phyloP scores from a whole-genome alignment of 1,284 basidiomycete species.

The Mycena sp. region DNA sequence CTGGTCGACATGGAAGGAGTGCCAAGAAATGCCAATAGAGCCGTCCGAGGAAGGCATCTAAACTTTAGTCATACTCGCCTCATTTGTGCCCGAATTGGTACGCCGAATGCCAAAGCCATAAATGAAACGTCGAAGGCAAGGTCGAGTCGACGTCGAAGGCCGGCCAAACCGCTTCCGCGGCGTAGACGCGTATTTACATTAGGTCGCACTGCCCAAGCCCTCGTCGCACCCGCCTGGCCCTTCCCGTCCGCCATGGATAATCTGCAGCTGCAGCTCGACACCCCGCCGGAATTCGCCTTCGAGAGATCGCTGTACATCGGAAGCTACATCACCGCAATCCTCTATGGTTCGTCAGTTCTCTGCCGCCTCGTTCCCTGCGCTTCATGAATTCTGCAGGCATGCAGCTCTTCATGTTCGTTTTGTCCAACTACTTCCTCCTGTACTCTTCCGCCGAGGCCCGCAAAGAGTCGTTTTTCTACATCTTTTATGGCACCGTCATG shows the following conservation, averaged over 20 bases:
- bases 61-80: too few relatives aligned
- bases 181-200: background rate
- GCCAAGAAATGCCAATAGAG: too few relatives aligned
- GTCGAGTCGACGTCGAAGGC: background rate
- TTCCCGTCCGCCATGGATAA: slow-evolving; percentile 12
- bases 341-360: slow-evolving; percentile 32
- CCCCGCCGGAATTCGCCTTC: slow-evolving; percentile 27
- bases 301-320: slow-evolving; percentile 38
- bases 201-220: background rate
- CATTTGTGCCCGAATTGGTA: too few relatives aligned
- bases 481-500: background rate
- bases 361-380: background rate
- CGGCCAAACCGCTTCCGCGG: background rate
- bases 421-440: background rate
- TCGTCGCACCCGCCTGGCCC: background rate
- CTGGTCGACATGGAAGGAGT: too few relatives aligned
- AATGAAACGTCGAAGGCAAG: background rate
- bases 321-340: slow-evolving; percentile 34
- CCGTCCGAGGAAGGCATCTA: too few relatives aligned
- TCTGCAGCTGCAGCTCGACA: slow-evolving; percentile 12
- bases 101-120: background rate
- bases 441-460: background rate
- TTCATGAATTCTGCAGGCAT: background rate
- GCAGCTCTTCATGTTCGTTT: slow-evolving; percentile 1
- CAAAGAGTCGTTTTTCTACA: background rate